phyloP scores from a whole-genome alignment of 768 basidiomycete genomes.

The Tubosaeta sp. region DNA sequence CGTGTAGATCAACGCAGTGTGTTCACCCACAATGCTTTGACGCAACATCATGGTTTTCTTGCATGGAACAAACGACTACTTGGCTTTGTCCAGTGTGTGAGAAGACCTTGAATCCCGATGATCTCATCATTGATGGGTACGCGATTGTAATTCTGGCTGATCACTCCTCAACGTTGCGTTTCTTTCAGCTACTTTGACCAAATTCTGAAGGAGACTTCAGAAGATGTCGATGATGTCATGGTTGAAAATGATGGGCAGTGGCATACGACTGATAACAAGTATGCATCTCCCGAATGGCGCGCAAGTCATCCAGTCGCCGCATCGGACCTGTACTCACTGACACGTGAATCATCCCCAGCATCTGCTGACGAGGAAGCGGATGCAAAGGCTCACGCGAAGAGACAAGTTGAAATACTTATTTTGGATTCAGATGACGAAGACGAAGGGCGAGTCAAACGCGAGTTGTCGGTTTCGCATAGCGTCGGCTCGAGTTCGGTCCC shows the following conservation, averaged over 20 bases:
- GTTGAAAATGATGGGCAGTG: slow-evolving; percentile 94
- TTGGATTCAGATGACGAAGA: slow-evolving; percentile 76
- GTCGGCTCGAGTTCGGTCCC: slow-evolving; percentile 37
- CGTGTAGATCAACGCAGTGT: slow-evolving; percentile 84
- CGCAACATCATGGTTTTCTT: slow-evolving; percentile 86
- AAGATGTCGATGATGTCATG: slow-evolving; percentile 85
- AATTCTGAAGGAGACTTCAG: slow-evolving; percentile 74
- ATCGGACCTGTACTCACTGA: slow-evolving; percentile 25
- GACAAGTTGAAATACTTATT: slow-evolving; percentile 58
- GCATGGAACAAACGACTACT: slow-evolving; percentile 96
- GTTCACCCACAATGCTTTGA: slow-evolving; percentile 96
- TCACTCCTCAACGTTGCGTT: background rate
- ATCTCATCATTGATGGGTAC: slow-evolving; percentile 91
- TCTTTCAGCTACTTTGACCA: slow-evolving; percentile 74
- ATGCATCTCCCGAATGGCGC: slow-evolving; percentile 71
- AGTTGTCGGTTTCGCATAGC: slow-evolving; percentile 63
- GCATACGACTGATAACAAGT: slow-evolving; percentile 89
- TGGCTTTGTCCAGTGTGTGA: slow-evolving; percentile 96
- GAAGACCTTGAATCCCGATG: slow-evolving; percentile 66
- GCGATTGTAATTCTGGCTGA: slow-evolving; percentile 15
- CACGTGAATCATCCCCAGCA: slow-evolving; percentile 24
- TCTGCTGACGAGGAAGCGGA: slow-evolving; percentile 29
- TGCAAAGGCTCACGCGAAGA: slow-evolving; percentile 42
- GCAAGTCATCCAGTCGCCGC: slow-evolving; percentile 42
- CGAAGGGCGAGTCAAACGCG: slow-evolving; percentile 69